These are phyloP conservation scores for Colletotrichum sojae DNA, from an alignment of 2,329 filamentous ascomycete species.

Conservation along the genomic window DNA sequence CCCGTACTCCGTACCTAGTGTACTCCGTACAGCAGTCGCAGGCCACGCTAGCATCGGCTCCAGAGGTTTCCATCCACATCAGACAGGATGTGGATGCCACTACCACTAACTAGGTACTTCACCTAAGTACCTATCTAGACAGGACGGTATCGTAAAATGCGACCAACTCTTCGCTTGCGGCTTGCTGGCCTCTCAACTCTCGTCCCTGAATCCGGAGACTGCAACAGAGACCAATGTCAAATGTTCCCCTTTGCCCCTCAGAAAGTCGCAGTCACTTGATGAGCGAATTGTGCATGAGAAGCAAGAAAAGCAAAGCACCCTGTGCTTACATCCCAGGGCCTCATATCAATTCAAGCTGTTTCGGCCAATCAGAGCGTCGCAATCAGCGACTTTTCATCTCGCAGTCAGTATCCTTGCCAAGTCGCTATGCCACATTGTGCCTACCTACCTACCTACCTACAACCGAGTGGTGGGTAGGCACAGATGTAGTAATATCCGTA, in stretches of 20 bases:
- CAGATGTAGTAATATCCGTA: neutral
- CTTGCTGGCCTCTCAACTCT: too few relatives aligned
- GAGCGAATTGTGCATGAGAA: constrained; percentile 28
- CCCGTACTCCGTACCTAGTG: too few relatives aligned
- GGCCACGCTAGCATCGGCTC: constrained; percentile 17
- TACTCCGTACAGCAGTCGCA: neutral
- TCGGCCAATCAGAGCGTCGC: neutral
- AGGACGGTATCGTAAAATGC: too few relatives aligned
- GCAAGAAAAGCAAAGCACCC: constrained; percentile 16
- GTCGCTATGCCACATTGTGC: neutral
- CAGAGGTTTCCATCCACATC: constrained; percentile 19
- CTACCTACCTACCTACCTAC: neutral
- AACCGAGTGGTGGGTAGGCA: neutral
- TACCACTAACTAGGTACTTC: too few relatives aligned
- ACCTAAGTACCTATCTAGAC: too few relatives aligned
- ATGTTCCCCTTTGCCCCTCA: constrained; percentile 8
- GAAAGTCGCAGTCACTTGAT: constrained; percentile 12
- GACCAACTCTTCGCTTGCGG: too few relatives aligned
- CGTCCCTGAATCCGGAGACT: too few relatives aligned
- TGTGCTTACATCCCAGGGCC: constrained; percentile 6
- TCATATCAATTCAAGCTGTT: constrained; percentile 16
- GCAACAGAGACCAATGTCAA: too few relatives aligned
- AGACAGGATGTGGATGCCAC: too few relatives aligned
- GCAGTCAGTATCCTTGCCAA: constrained; percentile 5
- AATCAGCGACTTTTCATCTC: constrained; percentile 19